Percentiles rank a stretch among this genome's conserved stretches.
Conservation (phyloP, 768 basidiomycete species). For the Mycena chlorophos region DNA sequence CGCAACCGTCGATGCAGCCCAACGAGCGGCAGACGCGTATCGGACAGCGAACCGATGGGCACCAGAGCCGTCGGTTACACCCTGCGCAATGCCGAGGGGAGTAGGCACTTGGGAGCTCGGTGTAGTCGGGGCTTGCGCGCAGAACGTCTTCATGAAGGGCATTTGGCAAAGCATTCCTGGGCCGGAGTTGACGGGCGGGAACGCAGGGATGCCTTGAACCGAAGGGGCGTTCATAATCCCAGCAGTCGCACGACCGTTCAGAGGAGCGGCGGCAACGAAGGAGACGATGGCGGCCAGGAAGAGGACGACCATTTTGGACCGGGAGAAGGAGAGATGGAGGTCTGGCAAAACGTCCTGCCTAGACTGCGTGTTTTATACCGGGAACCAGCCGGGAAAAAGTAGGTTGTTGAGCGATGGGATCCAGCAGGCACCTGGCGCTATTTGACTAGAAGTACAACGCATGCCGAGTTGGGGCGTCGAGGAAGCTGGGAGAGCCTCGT, state of each 20-base stretch:
- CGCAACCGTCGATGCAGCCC: slow-evolving; percentile 55
- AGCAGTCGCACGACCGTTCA: neutral
- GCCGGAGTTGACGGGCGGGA: slow-evolving; percentile 41
- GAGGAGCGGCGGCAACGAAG: slow-evolving; percentile 30
- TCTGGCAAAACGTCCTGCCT: neutral
- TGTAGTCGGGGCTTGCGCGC: slow-evolving; percentile 6
- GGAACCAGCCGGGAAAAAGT: neutral
- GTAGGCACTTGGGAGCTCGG: slow-evolving; percentile 39
- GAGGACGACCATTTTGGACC: slow-evolving; percentile 25
- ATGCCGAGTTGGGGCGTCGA: neutral
- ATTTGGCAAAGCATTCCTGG: slow-evolving; percentile 51
- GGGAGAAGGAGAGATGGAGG: slow-evolving; percentile 1
- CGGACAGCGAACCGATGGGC: slow-evolving; percentile 62
- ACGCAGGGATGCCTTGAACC: slow-evolving; percentile 25
- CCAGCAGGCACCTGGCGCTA: neutral
- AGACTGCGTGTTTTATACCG: neutral
- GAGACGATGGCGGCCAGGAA: slow-evolving; percentile 43
- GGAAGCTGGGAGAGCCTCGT: neutral
- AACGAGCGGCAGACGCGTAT: slow-evolving; percentile 65
- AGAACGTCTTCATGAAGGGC: slow-evolving; percentile 39
- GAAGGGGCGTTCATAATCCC: slow-evolving; percentile 9
- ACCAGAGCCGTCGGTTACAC: slow-evolving; percentile 48
- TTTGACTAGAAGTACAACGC: neutral
- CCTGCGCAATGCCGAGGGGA: slow-evolving; percentile 56
- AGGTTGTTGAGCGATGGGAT: neutral